Percentiles rank a stretch among this genome's conserved stretches.
phyloP scores from a whole-genome alignment of 2,329 filamentous ascomycete genomes.

The Tolypocladium sp. region DNA sequence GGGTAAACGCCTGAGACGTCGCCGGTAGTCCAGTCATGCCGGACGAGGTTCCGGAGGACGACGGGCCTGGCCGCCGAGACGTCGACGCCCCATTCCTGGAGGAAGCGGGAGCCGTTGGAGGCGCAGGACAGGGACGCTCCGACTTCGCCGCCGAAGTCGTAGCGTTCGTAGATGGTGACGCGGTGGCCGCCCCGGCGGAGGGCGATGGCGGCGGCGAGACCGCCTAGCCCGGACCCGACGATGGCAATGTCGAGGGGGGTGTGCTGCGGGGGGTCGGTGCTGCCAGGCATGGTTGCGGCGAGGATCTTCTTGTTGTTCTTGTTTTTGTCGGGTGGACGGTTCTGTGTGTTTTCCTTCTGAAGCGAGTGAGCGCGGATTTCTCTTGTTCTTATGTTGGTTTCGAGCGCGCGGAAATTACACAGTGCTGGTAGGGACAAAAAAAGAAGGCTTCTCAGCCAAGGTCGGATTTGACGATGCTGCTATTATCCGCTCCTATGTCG shows the following conservation, averaged over 20 bases:
- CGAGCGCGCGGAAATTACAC: neutral
- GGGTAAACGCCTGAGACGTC: conserved; percentile 49
- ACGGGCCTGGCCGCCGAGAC: conserved; percentile 50
- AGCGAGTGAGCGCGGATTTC: neutral
- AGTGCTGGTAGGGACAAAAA: neutral
- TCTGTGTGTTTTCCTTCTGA: neutral
- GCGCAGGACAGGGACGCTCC: conserved; percentile 54
- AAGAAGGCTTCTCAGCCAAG: neutral
- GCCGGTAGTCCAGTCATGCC: conserved; percentile 54
- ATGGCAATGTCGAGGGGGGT: conserved; percentile 23
- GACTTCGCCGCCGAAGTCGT: conserved; percentile 55
- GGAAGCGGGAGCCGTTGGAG: conserved; percentile 54
- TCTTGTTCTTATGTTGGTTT: neutral
- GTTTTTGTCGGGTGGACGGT: neutral
- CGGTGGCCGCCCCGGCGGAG: conserved; percentile 29
- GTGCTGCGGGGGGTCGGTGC: neutral
- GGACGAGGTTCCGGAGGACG: conserved; percentile 50
- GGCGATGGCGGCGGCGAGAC: conserved; percentile 27
- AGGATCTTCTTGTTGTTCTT: neutral
- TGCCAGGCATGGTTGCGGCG: neutral
- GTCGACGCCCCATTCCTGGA: conserved; percentile 54
- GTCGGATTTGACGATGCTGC: too few species aligned
- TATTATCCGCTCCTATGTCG: neutral
- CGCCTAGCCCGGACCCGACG: conserved; percentile 30
- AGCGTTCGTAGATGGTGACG: conserved; percentile 51